Conservation (phyloP, 371 early-diverging fungal genomes). For the Lichtheimia ramosa region DNA sequence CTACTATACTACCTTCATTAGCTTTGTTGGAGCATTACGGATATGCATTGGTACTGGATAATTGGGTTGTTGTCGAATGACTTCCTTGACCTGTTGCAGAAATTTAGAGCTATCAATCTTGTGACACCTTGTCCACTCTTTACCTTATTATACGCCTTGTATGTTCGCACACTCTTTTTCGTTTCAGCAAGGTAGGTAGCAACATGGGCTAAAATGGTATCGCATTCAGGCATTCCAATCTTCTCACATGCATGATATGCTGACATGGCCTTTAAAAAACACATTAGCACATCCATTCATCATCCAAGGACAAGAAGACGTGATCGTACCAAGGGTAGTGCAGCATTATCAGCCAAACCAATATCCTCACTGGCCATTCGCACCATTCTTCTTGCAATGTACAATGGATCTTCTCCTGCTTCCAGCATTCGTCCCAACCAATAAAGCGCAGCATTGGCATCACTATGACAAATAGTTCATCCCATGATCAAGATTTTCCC, state of each 20-base stretch:
- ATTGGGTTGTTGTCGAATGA: conserved; percentile 57
- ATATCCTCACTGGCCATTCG: conserved; percentile 89
- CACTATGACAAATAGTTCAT: conserved; percentile 33
- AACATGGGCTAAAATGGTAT: conserved; percentile 79
- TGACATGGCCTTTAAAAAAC: conserved; percentile 57
- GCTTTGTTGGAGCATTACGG: conserved; percentile 79
- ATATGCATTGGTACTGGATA: conserved; percentile 87
- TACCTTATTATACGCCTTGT: conserved; percentile 70
- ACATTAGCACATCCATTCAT: conserved; percentile 71
- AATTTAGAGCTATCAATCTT: no score
- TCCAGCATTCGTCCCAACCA: conserved; percentile 90
- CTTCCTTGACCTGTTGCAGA: conserved; percentile 52
- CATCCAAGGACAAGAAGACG: conserved; percentile 79
- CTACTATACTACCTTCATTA: conserved; percentile 53
- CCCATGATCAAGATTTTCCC: neutral
- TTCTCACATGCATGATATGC: conserved; percentile 82
- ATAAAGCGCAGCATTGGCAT: conserved; percentile 77
- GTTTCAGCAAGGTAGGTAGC: conserved; percentile 79
- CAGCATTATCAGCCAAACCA: conserved; percentile 81
- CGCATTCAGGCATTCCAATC: conserved; percentile 93
- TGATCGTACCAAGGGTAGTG: conserved; percentile 61
- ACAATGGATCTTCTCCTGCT: conserved; percentile 90
- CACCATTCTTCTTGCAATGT: conserved; percentile 73
- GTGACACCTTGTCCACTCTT: no score
- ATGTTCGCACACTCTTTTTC: conserved; percentile 78